Percentiles rank a stretch among this genome's conserved stretches.
phyloP scores from a whole-genome alignment of 345 rosid genomes.

The Linum tenue region DNA sequence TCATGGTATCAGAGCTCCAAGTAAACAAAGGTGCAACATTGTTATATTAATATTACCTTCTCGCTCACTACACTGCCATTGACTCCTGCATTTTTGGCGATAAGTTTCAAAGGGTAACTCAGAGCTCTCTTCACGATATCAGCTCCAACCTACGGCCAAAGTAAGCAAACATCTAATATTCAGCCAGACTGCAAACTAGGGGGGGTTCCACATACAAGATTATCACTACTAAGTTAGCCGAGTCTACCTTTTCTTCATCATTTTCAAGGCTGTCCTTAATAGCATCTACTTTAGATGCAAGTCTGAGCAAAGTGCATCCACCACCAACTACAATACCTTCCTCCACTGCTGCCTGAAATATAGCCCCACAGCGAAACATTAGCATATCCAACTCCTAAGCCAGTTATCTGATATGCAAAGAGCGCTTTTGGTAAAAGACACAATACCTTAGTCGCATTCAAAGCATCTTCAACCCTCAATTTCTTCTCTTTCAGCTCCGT shows the following conservation, averaged over 20 bases:
- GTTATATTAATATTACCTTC: slow-evolving; percentile 2
- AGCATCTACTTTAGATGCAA: slow-evolving; percentile 8
- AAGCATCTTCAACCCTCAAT: slow-evolving; percentile 10
- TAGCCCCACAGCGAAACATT: no score
- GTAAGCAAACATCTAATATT: background rate
- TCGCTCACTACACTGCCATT: slow-evolving; percentile 7
- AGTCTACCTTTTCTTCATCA: no score
- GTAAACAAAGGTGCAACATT: background rate
- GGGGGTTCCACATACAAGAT: no score
- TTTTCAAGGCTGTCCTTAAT: no score
- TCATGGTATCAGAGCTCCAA: background rate
- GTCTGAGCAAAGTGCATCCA: slow-evolving; percentile 11
- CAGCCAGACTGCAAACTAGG: no score
- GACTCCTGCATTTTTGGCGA: slow-evolving; percentile 8
- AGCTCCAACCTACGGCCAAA: slow-evolving; percentile 5
- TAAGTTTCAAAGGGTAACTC: slow-evolving; percentile 6
- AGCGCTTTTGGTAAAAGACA: background rate
- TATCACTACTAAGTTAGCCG: no score
- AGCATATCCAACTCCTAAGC: background rate
- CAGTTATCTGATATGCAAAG: background rate
- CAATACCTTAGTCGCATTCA: slow-evolving; percentile 8
- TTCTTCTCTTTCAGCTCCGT: slow-evolving; percentile 11
- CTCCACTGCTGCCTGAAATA: slow-evolving; percentile 8
- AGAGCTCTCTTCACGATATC: slow-evolving; percentile 9
- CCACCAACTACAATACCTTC: slow-evolving; percentile 13